Percentiles rank a stretch among this genome's conserved stretches.
Conservation (phyloP, 192 early-diverging fungal species). For the Pecoramyces ruminantium region DNA sequence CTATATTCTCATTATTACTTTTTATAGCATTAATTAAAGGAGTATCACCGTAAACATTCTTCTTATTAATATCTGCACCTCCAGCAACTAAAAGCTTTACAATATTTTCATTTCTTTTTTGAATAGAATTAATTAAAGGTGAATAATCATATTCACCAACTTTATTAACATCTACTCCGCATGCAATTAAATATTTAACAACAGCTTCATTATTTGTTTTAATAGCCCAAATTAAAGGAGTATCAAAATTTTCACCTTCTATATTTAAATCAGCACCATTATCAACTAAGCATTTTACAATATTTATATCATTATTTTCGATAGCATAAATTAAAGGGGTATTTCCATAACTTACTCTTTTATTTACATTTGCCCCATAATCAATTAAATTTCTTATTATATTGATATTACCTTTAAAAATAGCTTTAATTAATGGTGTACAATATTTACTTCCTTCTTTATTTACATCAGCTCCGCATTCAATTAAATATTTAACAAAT, state of each 20-base stretch:
- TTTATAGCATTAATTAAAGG: background rate
- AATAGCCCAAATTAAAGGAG: background rate
- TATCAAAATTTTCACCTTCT: background rate
- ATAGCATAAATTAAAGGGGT: background rate
- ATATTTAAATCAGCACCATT: background rate
- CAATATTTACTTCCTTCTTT: background rate
- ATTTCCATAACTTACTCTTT: background rate
- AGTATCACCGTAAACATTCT: background rate
- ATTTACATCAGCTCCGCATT: background rate
- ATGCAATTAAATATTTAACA: no score
- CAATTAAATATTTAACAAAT: background rate
- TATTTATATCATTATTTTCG: background rate
- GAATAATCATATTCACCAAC: background rate
- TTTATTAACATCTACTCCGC: no score
- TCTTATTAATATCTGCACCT: background rate
- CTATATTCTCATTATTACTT: background rate
- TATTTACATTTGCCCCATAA: background rate
- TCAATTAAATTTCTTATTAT: background rate
- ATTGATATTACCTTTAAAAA: background rate
- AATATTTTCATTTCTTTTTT: background rate
- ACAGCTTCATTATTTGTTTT: no score
- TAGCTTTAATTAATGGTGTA: background rate
- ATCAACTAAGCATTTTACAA: background rate
- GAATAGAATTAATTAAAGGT: background rate
- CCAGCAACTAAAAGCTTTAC: background rate